phyloP scores from a whole-genome alignment of 75 land plant genomes.

The Picea glauca region DNA sequence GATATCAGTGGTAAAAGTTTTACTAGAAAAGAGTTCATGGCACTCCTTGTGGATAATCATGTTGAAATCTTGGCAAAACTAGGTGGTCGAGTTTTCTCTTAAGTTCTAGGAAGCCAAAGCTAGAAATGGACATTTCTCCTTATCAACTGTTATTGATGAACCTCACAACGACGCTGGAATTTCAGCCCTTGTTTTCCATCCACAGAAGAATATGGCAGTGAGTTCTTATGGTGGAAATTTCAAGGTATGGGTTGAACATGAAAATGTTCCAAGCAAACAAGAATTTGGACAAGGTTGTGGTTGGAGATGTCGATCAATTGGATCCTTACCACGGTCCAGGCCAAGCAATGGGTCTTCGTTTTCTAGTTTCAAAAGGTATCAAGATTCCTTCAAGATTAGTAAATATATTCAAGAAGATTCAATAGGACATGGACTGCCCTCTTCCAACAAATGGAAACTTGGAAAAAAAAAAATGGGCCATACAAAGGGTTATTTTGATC shows the following conservation, averaged over 20 bases:
- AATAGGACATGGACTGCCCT: slow-evolving; percentile 78
- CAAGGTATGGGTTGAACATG: too few relatives aligned
- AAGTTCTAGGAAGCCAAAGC: too few relatives aligned
- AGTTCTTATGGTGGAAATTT: too few relatives aligned
- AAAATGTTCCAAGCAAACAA: too few relatives aligned
- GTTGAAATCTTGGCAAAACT: slow-evolving; percentile 40
- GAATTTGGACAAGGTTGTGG: too few relatives aligned
- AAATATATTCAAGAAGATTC: slow-evolving; percentile 89
- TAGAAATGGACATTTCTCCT: too few relatives aligned
- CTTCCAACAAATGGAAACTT: slow-evolving; percentile 93
- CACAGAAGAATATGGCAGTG: too few relatives aligned
- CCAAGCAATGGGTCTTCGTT: slow-evolving; percentile 97
- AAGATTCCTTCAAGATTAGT: slow-evolving; percentile 85
- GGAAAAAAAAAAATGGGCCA: slow-evolving; percentile 64
- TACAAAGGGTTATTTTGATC: slow-evolving; percentile 27
- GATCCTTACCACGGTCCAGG: slow-evolving; percentile 99
- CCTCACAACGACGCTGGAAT: too few relatives aligned
- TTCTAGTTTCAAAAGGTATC: slow-evolving; percentile 91
- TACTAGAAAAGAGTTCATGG: slow-evolving; percentile 76
- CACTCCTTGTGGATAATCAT: slow-evolving; percentile 40
- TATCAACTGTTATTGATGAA: too few relatives aligned
- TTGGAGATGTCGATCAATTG: background rate
- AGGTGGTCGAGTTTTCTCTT: slow-evolving; percentile 35
- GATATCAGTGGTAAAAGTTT: slow-evolving; percentile 39
- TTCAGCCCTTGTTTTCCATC: too few relatives aligned